Percentiles rank a stretch among this genome's conserved stretches.
Evolutionary conservation across 2,329 filamentous ascomycete species (phyloP).

Genomic region (Penicillium paneum): DNA sequence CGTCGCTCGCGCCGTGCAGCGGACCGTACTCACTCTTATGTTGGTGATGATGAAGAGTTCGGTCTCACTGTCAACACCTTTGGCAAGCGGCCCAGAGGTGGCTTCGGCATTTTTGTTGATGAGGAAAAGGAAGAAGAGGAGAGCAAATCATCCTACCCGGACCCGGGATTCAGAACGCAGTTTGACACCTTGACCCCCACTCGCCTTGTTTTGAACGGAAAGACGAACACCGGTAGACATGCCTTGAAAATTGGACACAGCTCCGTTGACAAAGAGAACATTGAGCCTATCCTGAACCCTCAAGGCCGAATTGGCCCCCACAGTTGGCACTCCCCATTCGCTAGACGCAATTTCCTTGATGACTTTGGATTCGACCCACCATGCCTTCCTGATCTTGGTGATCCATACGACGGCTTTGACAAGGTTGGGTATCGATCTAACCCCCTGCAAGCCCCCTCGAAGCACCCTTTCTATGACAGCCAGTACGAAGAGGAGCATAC

Average conservation of each 20-base stretch:
- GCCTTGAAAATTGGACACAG: slow-evolving; percentile 9
- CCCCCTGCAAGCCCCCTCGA: slow-evolving; percentile 32
- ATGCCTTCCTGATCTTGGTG: slow-evolving; percentile 24
- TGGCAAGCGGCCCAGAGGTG: slow-evolving; percentile 28
- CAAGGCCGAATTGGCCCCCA: slow-evolving; percentile 26
- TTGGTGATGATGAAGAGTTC: slow-evolving; percentile 34
- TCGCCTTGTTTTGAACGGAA: slow-evolving; percentile 23
- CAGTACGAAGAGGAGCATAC: slow-evolving; percentile 17
- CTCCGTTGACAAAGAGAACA: slow-evolving; percentile 36
- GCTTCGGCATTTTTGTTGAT: slow-evolving; percentile 41
- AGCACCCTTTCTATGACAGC: slow-evolving; percentile 19
- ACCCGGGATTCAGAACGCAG: slow-evolving; percentile 6
- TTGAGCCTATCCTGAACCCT: slow-evolving; percentile 34
- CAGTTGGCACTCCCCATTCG: slow-evolving; percentile 27
- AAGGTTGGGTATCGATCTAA: slow-evolving; percentile 32
- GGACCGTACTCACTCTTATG: slow-evolving; percentile 19
- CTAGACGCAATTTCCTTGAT: slow-evolving; percentile 14
- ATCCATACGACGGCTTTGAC: slow-evolving; percentile 24
- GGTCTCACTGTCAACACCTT: slow-evolving; percentile 31
- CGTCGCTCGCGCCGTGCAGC: slow-evolving; percentile 19
- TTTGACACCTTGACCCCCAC: slow-evolving; percentile 17
- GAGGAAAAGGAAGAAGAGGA: slow-evolving; percentile 6
- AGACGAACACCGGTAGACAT: slow-evolving; percentile 16
- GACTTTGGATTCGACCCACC: slow-evolving; percentile 24
- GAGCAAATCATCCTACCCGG: slow-evolving; percentile 6